A percentile compares a stretch with the other conserved stretches of the same genome.
Conservation (phyloP, 345 rosid genomes). For the Eucalyptus cloeziana region DNA sequence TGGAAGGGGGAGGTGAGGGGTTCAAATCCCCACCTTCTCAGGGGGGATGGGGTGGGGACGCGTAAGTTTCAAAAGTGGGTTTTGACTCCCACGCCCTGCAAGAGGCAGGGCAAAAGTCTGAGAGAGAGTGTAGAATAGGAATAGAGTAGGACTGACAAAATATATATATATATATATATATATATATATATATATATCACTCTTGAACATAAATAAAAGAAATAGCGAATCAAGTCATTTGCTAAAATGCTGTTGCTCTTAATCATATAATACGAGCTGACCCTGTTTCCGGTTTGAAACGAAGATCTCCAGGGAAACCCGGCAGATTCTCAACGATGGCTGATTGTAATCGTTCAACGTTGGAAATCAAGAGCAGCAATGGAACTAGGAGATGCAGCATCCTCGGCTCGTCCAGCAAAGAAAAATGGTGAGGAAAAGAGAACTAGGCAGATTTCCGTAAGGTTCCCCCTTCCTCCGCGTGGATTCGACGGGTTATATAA, state of each 20-base stretch:
- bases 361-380: not conserved
- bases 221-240: not conserved
- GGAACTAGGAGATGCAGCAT: not conserved
- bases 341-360: not conserved
- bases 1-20: too few relatives aligned
- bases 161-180: too few relatives aligned
- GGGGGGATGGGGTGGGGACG: too few relatives aligned
- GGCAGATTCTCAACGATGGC: not conserved
- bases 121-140: too few relatives aligned
- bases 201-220: not conserved
- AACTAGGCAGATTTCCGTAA: not conserved
- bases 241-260: not conserved
- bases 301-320: slow-evolving; percentile 2
- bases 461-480: not conserved
- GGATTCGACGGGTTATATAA: not conserved
- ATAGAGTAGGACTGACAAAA: too few relatives aligned
- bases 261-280: not conserved
- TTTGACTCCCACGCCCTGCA: too few relatives aligned
- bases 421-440: not conserved
- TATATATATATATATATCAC: too few relatives aligned
- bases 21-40: too few relatives aligned
- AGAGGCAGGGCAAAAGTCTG: too few relatives aligned
- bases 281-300: slow-evolving; percentile 8
- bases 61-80: too few relatives aligned
- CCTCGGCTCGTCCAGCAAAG: not conserved